A percentile compares a stretch with the other conserved stretches of the same genome.
Conservation (phyloP, 805 yeast genomes). For the Kodamaea leandrae region DNA sequence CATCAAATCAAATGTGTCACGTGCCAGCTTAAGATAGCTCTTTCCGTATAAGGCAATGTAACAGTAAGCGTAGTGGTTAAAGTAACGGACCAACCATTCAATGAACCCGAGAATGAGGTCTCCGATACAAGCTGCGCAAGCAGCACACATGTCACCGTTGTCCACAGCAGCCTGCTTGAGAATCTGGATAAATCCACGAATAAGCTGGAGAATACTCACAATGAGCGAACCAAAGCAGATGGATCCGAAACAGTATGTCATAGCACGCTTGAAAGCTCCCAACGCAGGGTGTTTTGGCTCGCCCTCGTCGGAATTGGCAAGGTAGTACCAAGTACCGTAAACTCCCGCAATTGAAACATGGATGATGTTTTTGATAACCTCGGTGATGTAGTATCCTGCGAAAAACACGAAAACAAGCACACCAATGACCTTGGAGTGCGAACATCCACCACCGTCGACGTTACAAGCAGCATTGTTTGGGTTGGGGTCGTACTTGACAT, state of each 20-base stretch:
- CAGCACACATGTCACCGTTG: slow-evolving; percentile 52
- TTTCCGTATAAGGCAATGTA: slow-evolving; percentile 86
- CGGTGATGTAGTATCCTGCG: slow-evolving; percentile 80
- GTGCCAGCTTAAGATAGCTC: slow-evolving; percentile 70
- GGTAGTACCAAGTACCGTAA: slow-evolving; percentile 89
- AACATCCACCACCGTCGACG: slow-evolving; percentile 54
- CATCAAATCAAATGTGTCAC: slow-evolving; percentile 76
- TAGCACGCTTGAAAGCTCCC: slow-evolving; percentile 75
- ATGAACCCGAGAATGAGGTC: slow-evolving; percentile 61
- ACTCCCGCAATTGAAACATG: slow-evolving; percentile 82
- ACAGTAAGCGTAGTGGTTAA: slow-evolving; percentile 87
- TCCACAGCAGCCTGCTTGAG: slow-evolving; percentile 51
- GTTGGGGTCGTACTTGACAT: slow-evolving; percentile 71
- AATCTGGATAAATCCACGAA: slow-evolving; percentile 53
- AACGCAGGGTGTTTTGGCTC: slow-evolving; percentile 77
- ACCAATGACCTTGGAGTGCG: slow-evolving; percentile 60
- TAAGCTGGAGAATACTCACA: slow-evolving; percentile 67
- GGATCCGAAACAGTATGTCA: slow-evolving; percentile 86
- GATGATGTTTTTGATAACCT: slow-evolving; percentile 74
- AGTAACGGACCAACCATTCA: slow-evolving; percentile 80
- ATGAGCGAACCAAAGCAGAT: slow-evolving; percentile 81
- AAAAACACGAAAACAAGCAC: slow-evolving; percentile 70
- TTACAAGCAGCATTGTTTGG: slow-evolving; percentile 51
- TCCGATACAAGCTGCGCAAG: slow-evolving; percentile 50
- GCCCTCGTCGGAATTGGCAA: slow-evolving; percentile 70